Conservation (phyloP, 345 rosid species). For the Syzygium grande region DNA sequence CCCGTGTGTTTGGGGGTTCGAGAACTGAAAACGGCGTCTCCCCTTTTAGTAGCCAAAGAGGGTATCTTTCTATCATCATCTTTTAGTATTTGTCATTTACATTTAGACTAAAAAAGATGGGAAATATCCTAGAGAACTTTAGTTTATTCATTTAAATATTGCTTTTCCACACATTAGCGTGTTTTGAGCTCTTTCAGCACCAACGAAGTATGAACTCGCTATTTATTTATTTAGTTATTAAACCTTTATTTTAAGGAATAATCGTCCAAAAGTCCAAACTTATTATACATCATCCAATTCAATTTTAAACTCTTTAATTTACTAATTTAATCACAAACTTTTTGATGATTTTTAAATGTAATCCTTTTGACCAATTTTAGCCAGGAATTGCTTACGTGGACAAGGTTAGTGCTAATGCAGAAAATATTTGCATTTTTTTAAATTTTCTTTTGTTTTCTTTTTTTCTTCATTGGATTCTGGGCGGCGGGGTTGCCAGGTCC, state of each 20-base stretch:
- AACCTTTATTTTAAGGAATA: neutral
- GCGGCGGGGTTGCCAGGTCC: neutral
- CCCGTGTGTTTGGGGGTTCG: neutral
- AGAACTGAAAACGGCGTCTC: neutral
- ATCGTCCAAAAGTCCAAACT: neutral
- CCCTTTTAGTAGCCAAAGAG: neutral
- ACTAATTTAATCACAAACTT: neutral
- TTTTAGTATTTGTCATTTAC: neutral
- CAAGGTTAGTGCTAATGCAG: neutral
- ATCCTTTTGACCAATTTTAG: neutral
- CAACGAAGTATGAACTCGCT: neutral
- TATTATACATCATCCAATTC: fast-evolving
- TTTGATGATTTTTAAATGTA: neutral
- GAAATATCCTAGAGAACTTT: neutral
- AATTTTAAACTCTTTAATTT: neutral
- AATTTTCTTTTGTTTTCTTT: neutral
- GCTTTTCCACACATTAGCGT: neutral
- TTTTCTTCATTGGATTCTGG: neutral
- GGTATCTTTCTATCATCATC: neutral
- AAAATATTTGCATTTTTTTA: neutral
- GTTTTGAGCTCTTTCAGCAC: neutral
- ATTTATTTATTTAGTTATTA: neutral
- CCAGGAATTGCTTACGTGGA: neutral
- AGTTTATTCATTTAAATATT: neutral
- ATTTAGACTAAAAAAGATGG: neutral